Conservation (phyloP, 768 basidiomycete species). For the Austroboletus eburneus region DNA sequence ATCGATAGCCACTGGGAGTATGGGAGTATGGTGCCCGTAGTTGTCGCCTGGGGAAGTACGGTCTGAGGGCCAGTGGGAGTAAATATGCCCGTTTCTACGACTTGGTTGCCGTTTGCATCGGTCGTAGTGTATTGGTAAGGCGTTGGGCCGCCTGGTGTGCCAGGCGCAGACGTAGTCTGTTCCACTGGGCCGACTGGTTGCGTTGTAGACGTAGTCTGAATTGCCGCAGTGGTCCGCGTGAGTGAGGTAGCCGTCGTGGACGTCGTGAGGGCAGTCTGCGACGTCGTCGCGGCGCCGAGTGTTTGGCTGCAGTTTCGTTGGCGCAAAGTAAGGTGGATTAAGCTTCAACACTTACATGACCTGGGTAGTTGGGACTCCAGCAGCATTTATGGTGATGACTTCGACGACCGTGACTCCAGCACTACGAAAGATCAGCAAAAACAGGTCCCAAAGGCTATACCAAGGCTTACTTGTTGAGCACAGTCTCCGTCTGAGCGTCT, state of each 20-base stretch:
- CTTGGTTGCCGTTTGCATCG: constrained; percentile 28
- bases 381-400: constrained; percentile 38
- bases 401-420: constrained; percentile 52
- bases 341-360: constrained; percentile 36
- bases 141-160: constrained; percentile 42
- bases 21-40: constrained; percentile 25
- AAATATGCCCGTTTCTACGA: constrained; percentile 22
- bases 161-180: constrained; percentile 40
- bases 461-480: constrained; percentile 43
- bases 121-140: constrained; percentile 50
- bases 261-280: constrained; percentile 5
- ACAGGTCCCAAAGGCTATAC: neutral
- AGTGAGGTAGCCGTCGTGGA: constrained; percentile 14
- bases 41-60: constrained; percentile 23
- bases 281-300: constrained; percentile 9
- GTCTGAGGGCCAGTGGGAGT: constrained; percentile 31
- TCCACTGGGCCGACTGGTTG: constrained; percentile 42
- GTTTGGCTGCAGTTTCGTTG: constrained; percentile 10
- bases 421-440: constrained; percentile 26
- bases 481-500: constrained; percentile 47
- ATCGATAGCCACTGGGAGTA: constrained; percentile 29
- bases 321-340: constrained; percentile 1
- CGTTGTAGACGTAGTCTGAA: constrained; percentile 20
- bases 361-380: constrained; percentile 39
- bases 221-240: constrained; percentile 13